phyloP scores from a whole-genome alignment of 768 basidiomycete species.

The Phylloporus sp. region DNA sequence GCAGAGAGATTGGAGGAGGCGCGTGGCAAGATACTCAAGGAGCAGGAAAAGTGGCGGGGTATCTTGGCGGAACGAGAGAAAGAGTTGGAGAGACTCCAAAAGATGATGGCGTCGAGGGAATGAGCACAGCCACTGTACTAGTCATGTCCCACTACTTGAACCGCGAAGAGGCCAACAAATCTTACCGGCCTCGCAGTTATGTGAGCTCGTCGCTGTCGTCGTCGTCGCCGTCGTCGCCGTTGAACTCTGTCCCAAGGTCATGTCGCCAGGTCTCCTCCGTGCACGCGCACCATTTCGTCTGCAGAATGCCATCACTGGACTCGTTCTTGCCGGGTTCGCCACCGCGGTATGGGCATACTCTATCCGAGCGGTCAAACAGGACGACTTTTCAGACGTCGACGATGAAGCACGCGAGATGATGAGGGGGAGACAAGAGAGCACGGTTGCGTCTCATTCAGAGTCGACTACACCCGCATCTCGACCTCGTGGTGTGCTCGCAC shows the following conservation, averaged over 20 bases:
- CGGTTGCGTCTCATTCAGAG: not conserved
- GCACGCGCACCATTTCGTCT: slow-evolving; percentile 82
- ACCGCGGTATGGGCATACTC: slow-evolving; percentile 88
- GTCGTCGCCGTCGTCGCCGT: not conserved
- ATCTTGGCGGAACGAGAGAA: slow-evolving; percentile 78
- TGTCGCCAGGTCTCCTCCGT: slow-evolving; percentile 84
- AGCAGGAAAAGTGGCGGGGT: slow-evolving; percentile 71
- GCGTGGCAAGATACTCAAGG: slow-evolving; percentile 60
- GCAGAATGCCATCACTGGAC: slow-evolving; percentile 76
- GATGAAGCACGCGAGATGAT: slow-evolving; percentile 66
- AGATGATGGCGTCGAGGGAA: slow-evolving; percentile 30
- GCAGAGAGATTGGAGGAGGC: slow-evolving; percentile 75
- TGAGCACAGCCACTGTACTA: slow-evolving; percentile 21
- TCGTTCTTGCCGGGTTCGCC: slow-evolving; percentile 66
- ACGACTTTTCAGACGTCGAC: slow-evolving; percentile 84
- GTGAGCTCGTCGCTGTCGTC: slow-evolving; percentile 17
- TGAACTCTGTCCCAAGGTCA: slow-evolving; percentile 43
- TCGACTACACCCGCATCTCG: slow-evolving; percentile 20
- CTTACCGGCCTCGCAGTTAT: slow-evolving; percentile 39
- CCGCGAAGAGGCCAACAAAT: slow-evolving; percentile 29
- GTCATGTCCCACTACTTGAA: slow-evolving; percentile 36
- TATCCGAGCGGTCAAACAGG: slow-evolving; percentile 91
- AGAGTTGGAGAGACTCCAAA: slow-evolving; percentile 69
- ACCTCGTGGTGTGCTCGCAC: slow-evolving; percentile 43
- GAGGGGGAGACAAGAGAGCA: not conserved